Evolutionary conservation across 768 basidiomycete species (phyloP).

Genomic region (Pleurotus pulmonarius): DNA sequence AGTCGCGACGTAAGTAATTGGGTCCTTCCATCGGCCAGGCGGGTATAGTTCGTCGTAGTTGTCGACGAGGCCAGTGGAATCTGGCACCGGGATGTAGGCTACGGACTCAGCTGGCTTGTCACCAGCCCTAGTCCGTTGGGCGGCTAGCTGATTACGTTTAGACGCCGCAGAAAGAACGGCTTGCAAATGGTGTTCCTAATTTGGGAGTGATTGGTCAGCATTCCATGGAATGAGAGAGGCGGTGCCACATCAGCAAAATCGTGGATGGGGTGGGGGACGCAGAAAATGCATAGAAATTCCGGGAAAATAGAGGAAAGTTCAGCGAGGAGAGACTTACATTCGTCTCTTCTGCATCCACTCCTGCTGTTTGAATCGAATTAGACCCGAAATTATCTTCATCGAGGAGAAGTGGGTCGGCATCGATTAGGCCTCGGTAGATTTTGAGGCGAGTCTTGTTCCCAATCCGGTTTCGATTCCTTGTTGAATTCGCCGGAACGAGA

Average conservation of each 20-base stretch:
- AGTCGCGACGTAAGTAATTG: constrained; percentile 71
- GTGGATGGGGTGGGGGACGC: not conserved
- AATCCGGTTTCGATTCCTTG: constrained; percentile 84
- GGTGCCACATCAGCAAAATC: constrained; percentile 27
- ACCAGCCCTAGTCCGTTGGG: constrained; percentile 25
- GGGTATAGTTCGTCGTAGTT: constrained; percentile 81
- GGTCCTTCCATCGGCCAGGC: constrained; percentile 66
- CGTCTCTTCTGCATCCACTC: constrained; percentile 91
- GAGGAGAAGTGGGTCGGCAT: constrained; percentile 73
- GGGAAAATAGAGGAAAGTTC: constrained; percentile 1
- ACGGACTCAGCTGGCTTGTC: constrained; percentile 31
- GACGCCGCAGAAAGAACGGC: constrained; percentile 42
- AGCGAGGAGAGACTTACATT: constrained; percentile 64
- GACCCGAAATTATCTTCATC: constrained; percentile 62
- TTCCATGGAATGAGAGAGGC: constrained; percentile 37
- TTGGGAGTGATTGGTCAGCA: constrained; percentile 33
- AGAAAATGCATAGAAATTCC: constrained; percentile 15
- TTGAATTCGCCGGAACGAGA: constrained; percentile 70
- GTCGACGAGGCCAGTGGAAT: constrained; percentile 75
- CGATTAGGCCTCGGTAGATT: constrained; percentile 78
- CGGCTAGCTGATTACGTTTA: constrained; percentile 26
- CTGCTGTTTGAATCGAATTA: constrained; percentile 62
- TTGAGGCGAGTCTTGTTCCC: constrained; percentile 90
- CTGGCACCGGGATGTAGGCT: constrained; percentile 90
- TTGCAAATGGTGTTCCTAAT: constrained; percentile 54